Evolutionary conservation across 495 filamentous ascomycete species (phyloP).

Genomic region (Friedmanniomyces endolithicus): DNA sequence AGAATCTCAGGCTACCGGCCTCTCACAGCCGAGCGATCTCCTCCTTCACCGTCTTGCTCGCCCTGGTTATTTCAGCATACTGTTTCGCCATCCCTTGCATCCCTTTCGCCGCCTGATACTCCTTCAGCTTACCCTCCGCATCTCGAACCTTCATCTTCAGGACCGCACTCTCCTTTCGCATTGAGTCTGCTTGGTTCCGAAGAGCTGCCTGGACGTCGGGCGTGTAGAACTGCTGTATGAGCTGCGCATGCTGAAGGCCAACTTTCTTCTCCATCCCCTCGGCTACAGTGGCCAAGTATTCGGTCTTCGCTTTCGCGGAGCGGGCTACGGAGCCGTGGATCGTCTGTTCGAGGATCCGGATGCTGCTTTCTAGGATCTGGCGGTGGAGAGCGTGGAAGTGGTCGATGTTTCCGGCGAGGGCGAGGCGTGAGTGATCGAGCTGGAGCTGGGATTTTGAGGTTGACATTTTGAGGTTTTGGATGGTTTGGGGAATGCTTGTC

Average conservation of each 20-base stretch:
- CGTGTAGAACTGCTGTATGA: constrained; percentile 34
- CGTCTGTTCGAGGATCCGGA: constrained; percentile 39
- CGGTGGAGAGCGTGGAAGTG: constrained; percentile 16
- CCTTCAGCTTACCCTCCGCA: constrained; percentile 21
- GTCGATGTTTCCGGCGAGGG: constrained; percentile 1
- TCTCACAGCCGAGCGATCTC: constrained; percentile 26
- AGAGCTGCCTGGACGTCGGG: constrained; percentile 47
- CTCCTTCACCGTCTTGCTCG: constrained; percentile 24
- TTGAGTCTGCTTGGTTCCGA: constrained; percentile 40
- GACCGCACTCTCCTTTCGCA: constrained; percentile 23
- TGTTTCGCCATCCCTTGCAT: constrained; percentile 25
- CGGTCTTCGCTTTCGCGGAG: constrained; percentile 39
- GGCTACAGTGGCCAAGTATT: constrained; percentile 49
- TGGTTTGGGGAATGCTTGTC: not conserved
- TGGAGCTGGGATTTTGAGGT: not conserved
- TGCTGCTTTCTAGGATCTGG: constrained; percentile 19
- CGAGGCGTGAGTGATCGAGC: not conserved
- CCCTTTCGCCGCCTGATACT: constrained; percentile 24
- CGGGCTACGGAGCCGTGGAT: constrained; percentile 57
- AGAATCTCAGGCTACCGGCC: not conserved
- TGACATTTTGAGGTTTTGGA: not conserved
- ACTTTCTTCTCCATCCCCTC: constrained; percentile 39
- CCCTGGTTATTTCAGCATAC: constrained; percentile 22
- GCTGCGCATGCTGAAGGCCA: constrained; percentile 12
- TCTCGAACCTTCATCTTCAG: constrained; percentile 18